Base-by-base conservation (phyloP, 192 early-diverging fungal genomes). In the Glomus cerebriforme region DNA sequence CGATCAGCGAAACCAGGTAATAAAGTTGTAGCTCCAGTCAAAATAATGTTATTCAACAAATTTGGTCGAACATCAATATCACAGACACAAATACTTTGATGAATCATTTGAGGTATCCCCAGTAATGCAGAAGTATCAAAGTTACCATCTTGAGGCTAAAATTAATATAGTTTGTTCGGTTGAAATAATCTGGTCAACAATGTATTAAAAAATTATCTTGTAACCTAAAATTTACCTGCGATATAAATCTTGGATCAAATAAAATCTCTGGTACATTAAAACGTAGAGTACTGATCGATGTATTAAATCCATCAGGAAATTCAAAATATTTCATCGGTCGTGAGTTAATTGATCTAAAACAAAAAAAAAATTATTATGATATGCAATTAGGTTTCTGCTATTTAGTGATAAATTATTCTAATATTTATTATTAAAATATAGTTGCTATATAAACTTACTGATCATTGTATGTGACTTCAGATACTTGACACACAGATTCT, bases 261-360 rank as follows among this genome's bases (percentile, higher is more conserved):
- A 99, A 82, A 10, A 91, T 88, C 83, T 99, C 98, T 1, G 97
- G 93, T 22, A 93, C 74, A 71, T 88, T 86, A 81, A 91, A 99
- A 39, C 97, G 89, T 78, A 95, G 90, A 12, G 89, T 72, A 43
- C 95, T 94, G 81, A 95, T 93, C 8, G 88, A 85, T 74, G 91
- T 83, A 79, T 96, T 99, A 84, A 92, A 98, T 31, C 98, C 98
- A 77, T 96, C 92, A 27, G 98, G 93, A 75, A 99, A 96, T 86
- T 99, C 98, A 79, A 93, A 99, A 31, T 92, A 87, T 83, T 96
- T 96, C 63, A 85, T 88, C 39, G 97, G 94, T 54, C 93, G 89
- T 26, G 84, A 79, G 37, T 84, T 80, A 4, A 91, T 83, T 32
- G 86, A 80, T 37, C 88, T 90, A 73, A 69, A 58, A 43, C 29